Conservation (phyloP, 371 early-diverging fungal species). For the Mucor indicus region DNA sequence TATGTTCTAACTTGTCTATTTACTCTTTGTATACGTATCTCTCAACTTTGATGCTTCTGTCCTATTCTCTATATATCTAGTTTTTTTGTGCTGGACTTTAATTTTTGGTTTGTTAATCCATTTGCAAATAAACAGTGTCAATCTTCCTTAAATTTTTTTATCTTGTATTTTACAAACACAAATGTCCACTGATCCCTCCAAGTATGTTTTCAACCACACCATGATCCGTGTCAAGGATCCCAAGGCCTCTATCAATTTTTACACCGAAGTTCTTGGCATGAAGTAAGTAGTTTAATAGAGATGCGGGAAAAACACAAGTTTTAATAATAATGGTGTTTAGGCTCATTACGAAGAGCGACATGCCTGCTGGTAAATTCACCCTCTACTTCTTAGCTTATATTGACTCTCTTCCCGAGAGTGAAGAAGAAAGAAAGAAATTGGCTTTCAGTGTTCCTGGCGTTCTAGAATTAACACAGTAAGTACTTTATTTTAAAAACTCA, state of each 20-base stretch:
- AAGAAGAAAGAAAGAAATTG: slow-evolving; percentile 51
- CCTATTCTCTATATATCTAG: too few species aligned
- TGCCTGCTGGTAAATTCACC: slow-evolving; percentile 69
- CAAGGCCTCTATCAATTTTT: slow-evolving; percentile 71
- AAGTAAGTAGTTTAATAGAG: slow-evolving; percentile 43
- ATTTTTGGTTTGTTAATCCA: too few species aligned
- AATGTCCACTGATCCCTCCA: slow-evolving; percentile 34
- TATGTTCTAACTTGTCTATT: too few species aligned
- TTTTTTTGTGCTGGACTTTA: too few species aligned
- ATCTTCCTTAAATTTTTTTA: too few species aligned
- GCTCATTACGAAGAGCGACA: slow-evolving; percentile 55
- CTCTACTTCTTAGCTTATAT: slow-evolving; percentile 70
- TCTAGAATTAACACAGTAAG: slow-evolving; percentile 81
- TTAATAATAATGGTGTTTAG: slow-evolving; percentile 21
- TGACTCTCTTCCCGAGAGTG: slow-evolving; percentile 44
- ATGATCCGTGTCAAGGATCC: slow-evolving; percentile 86
- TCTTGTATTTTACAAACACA: too few species aligned
- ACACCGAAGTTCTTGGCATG: slow-evolving; percentile 80
- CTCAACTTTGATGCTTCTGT: too few species aligned
- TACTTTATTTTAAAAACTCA: background rate
- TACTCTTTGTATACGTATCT: too few species aligned
- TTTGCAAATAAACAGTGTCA: too few species aligned
- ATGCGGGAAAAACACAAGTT: background rate
- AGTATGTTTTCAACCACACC: slow-evolving; percentile 70
- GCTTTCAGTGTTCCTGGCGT: slow-evolving; percentile 69